Conservation (phyloP, 192 early-diverging fungal genomes). For the Coemansia furcata region DNA sequence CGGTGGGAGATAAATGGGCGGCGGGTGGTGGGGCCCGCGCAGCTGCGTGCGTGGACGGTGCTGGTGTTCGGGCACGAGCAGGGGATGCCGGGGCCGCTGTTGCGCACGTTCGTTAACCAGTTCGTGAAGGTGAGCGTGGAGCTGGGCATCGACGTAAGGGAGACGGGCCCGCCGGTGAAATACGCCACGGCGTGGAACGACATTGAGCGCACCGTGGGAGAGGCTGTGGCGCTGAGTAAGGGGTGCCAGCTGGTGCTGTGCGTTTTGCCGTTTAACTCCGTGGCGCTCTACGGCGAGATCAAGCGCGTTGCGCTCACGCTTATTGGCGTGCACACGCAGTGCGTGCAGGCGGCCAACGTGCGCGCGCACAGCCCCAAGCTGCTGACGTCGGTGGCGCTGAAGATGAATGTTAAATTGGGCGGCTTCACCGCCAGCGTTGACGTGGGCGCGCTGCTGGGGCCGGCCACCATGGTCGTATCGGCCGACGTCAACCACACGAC, state of each 20-base stretch:
- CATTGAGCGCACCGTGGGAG: not conserved
- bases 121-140: conserved; percentile 12
- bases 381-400: conserved; percentile 41
- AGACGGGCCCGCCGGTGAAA: conserved; percentile 16
- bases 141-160: conserved; percentile 15
- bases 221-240: not conserved
- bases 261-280: conserved; percentile 13
- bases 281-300: conserved; percentile 51
- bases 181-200: not conserved
- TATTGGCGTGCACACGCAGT: conserved; percentile 56
- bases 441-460: not conserved
- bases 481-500: conserved; percentile 60
- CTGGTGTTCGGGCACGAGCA: conserved; percentile 18
- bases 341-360: conserved; percentile 28
- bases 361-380: conserved; percentile 18
- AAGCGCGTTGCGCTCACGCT: conserved; percentile 53
- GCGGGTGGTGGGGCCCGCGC: not conserved
- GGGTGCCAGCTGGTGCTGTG: conserved; percentile 25
- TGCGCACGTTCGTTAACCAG: conserved; percentile 13
- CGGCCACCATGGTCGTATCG: conserved; percentile 58
- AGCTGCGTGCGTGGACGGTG: conserved; percentile 25
- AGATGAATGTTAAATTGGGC: conserved; percentile 67
- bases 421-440: conserved; percentile 50
- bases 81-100: not conserved
- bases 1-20: not conserved